phyloP scores from a whole-genome alignment of 176 grass and related monocot genomes.

The Raddia distichophylla region DNA sequence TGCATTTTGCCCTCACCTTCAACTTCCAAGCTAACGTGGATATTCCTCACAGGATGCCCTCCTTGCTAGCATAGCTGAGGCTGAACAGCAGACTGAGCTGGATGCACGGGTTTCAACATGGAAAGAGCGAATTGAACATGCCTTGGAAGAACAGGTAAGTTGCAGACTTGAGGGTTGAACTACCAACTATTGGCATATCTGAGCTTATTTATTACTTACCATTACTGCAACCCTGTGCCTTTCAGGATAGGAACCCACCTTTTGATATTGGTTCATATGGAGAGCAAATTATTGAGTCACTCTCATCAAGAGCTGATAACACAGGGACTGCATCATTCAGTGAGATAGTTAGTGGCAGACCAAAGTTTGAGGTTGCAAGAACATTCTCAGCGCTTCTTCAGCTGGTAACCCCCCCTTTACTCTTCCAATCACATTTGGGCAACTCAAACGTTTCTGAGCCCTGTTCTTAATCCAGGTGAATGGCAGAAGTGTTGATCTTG shows the following conservation, averaged over 20 bases:
- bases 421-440: neutral
- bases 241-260: conserved; percentile 79
- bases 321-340: conserved; percentile 63
- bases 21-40: conserved; percentile 21
- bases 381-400: conserved; percentile 99
- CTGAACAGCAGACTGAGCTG: conserved; percentile 82
- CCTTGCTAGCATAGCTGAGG: conserved; percentile 84
- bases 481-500: conserved; percentile 71
- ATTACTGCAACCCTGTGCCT: conserved; percentile 9
- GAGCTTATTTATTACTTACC: conserved; percentile 30
- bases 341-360: conserved; percentile 61
- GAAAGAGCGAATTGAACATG: conserved; percentile 84
- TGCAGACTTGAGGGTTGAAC: conserved; percentile 27
- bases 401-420: conserved; percentile 59
- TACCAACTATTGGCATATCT: conserved; percentile 12
- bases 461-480: conserved; percentile 65
- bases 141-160: conserved; percentile 89
- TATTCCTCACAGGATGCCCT: conserved; percentile 55
- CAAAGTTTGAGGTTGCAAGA: conserved; percentile 84
- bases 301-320: conserved; percentile 53
- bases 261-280: conserved; percentile 96
- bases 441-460: neutral
- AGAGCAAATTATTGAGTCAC: conserved; percentile 69
- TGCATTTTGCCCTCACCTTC: neutral
- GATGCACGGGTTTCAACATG: conserved; percentile 94